A percentile compares a stretch with the other conserved stretches of the same genome.
phyloP scores from a whole-genome alignment of 2,329 filamentous ascomycete species.

The Aspergillaceae sp. region DNA sequence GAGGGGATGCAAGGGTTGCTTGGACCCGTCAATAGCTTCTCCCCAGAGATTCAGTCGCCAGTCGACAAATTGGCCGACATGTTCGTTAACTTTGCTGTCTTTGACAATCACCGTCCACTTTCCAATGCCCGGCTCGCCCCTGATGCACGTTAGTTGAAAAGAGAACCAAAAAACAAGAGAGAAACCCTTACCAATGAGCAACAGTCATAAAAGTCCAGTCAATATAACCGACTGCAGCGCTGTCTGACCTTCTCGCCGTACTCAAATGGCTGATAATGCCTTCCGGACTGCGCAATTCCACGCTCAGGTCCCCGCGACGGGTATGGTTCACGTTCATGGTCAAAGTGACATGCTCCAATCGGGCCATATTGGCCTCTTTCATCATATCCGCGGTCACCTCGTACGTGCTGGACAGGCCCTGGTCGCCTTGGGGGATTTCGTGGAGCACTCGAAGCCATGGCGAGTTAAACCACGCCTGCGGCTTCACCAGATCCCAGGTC shows the following conservation, averaged over 20 bases:
- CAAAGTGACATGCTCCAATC: conserved; percentile 88
- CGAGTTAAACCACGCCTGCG: conserved; percentile 88
- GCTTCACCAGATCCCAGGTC: conserved; percentile 79
- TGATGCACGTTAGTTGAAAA: conserved; percentile 36
- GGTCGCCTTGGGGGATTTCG: conserved; percentile 71
- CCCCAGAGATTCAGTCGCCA: conserved; percentile 95
- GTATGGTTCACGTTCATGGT: conserved; percentile 94
- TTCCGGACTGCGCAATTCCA: conserved; percentile 77
- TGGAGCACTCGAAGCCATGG: conserved; percentile 90
- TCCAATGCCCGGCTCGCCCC: conserved; percentile 80
- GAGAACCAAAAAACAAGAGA: not conserved
- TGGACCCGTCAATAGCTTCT: conserved; percentile 67
- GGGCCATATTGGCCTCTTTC: conserved; percentile 70
- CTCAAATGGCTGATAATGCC: conserved; percentile 78
- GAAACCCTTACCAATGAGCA: conserved; percentile 67
- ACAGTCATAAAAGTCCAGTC: conserved; percentile 99
- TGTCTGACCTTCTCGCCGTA: conserved; percentile 62
- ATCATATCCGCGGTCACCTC: conserved; percentile 76
- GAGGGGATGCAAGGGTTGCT: conserved; percentile 68
- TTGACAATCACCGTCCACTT: conserved; percentile 88
- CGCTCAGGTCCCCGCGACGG: conserved; percentile 81
- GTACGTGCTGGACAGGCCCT: conserved; percentile 71
- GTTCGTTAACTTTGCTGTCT: conserved; percentile 68
- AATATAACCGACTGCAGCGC: conserved; percentile 60
- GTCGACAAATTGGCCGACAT: conserved; percentile 72